Base-by-base conservation (phyloP, 371 early-diverging fungal species). In the Mucor mucedo region DNA sequence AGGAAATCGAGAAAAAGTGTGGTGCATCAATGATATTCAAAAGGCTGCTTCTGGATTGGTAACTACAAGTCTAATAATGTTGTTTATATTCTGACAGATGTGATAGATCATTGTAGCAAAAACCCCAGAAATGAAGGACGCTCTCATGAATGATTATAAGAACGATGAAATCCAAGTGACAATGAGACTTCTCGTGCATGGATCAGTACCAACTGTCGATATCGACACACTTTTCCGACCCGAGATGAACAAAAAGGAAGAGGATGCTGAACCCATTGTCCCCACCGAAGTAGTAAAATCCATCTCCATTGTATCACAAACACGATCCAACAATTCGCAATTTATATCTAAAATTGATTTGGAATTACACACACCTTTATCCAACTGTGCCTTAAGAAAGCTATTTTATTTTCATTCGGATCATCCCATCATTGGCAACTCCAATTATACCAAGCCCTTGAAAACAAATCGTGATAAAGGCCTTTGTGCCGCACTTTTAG, bases 401-500 rank as follows among this genome's bases (percentile, higher is more conserved):
- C 41, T 75, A 10, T 70, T 79, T 49, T 84, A 72, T 39, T 66
- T 75, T 28, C 67, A 73, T 39, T 66, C 80, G 2, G 49, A 68
- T 0, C 70, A 86, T 35, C 91, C 92, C 1, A 83, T 88, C 21
- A 82, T 89, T 5, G 92, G 92, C 16, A 79, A 82, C 49, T 87
- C 87, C 11, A 78, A 69, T 16, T 80, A 79, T 49, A 79, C 91
- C 1, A 73, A 71, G 21, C 76, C 78, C 1, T 74, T 91, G 28
- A 75, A 80, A 52, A 75, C 85, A 41, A 86, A 87, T 65, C 68
- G 78, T 10, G 87, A 86, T 64, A 91, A 90, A 63, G 92, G 91
- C 29, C 70, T 85, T 2, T 83, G 81, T 53, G 69, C 84, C 41
- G 78, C 86, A 0, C 62, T 90, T 29, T 69, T 76, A 4, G 57